Evolutionary conservation across 78 protist species (phyloP).

Genomic region (Cavenderia fasciculata): DNA sequence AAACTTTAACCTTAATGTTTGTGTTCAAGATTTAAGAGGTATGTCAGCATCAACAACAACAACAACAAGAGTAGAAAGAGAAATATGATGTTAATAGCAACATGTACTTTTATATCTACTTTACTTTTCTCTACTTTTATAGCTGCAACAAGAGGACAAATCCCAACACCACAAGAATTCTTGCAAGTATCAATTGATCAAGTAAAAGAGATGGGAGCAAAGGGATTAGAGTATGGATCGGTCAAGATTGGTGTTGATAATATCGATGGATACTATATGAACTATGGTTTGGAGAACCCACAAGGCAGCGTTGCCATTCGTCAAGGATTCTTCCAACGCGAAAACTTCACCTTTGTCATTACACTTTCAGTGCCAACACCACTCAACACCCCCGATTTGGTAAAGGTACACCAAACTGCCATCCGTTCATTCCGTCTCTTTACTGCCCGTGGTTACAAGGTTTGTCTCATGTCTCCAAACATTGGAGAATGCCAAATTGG

Average conservation of each 20-base stretch:
- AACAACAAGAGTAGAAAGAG: not conserved
- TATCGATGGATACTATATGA: not conserved
- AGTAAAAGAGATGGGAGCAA: not conserved
- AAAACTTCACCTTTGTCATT: not conserved
- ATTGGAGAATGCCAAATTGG: too few relatives aligned
- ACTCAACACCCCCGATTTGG: not conserved
- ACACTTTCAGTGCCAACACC: not conserved
- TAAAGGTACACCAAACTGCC: not conserved
- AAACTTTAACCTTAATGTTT: slow-evolving; percentile 15
- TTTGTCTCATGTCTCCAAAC: too few relatives aligned
- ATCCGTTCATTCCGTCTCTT: not conserved
- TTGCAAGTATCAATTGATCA: not conserved
- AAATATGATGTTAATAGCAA: not conserved
- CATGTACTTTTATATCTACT: not conserved
- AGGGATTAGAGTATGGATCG: not conserved
- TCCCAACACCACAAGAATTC: not conserved
- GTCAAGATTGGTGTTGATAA: not conserved
- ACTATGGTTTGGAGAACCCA: not conserved
- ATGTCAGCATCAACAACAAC: not conserved
- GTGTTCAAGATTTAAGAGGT: slow-evolving; percentile 44
- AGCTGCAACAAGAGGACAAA: not conserved
- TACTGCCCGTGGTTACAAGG: too few relatives aligned
- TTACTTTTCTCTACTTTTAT: not conserved
- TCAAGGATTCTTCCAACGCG: not conserved
- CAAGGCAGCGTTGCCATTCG: not conserved